phyloP scores from a whole-genome alignment of 768 basidiomycete species.

The Ramaria sp. region DNA sequence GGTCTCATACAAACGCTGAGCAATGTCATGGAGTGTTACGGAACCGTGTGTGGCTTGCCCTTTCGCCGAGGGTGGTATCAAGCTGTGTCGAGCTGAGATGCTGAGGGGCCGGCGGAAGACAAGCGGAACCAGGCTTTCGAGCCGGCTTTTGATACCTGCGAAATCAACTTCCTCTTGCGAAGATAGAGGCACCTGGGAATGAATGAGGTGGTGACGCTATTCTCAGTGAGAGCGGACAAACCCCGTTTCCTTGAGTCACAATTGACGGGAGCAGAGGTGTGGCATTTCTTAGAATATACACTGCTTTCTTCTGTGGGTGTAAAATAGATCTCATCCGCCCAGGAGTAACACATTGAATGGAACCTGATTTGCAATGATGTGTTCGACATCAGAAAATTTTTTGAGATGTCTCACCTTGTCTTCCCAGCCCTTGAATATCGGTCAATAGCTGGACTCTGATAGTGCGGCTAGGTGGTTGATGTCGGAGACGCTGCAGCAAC shows the following conservation, averaged over 20 bases:
- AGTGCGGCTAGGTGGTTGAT: constrained; percentile 3
- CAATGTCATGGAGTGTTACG: constrained; percentile 3
- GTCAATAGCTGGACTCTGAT: constrained; percentile 5
- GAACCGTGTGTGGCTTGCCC: not conserved
- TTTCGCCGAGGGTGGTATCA: not conserved
- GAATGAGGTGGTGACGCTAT: not conserved
- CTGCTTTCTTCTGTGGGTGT: constrained; percentile 7
- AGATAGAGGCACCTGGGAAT: not conserved
- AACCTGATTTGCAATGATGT: constrained; percentile 6
- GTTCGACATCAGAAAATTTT: not conserved
- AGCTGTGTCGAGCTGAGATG: not conserved
- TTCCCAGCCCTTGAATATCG: constrained; percentile 5
- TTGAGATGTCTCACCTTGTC: not conserved
- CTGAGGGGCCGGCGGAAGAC: not conserved
- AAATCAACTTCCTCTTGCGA: not conserved
- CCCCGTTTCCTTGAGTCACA: not conserved
- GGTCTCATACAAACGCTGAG: constrained; percentile 3
- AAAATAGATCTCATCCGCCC: constrained; percentile 8
- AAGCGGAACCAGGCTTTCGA: not conserved
- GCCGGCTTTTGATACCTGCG: not conserved
- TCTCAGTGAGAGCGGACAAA: not conserved
- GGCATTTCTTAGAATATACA: constrained; percentile 1
- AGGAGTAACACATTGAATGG: constrained; percentile 8
- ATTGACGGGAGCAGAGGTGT: not conserved
- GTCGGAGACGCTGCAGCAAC: constrained; percentile 5